These are phyloP conservation scores for Sanguinoderma infundibulare DNA, from an alignment of 1,284 basidiomycete genomes.

Conservation along the genomic window DNA sequence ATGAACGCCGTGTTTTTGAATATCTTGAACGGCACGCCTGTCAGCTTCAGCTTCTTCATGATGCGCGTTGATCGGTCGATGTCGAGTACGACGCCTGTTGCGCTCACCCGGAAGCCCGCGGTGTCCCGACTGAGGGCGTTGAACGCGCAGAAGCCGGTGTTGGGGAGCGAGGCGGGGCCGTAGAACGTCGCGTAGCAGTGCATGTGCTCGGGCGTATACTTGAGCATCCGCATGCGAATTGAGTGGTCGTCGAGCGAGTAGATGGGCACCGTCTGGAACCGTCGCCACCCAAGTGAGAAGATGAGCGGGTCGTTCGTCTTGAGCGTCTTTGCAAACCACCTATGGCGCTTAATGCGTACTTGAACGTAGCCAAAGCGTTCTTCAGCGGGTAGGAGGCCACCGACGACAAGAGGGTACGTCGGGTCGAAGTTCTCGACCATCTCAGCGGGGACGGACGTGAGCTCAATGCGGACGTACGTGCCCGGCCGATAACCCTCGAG, in stretches of 20 bases:
- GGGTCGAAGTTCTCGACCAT: conserved; percentile 95
- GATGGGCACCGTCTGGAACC: conserved; percentile 94
- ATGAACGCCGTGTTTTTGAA: conserved; percentile 99
- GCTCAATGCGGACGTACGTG: conserved; percentile 93
- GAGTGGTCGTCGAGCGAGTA: conserved; percentile 98
- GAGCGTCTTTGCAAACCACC: conserved; percentile 92
- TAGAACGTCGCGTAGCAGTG: conserved; percentile 99
- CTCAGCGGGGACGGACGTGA: conserved; percentile 86
- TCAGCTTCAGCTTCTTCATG: conserved; percentile 98
- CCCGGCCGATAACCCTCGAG: conserved; percentile 94
- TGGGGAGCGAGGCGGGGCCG: conserved; percentile 89
- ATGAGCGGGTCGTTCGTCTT: conserved; percentile 99
- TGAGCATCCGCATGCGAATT: conserved; percentile 98
- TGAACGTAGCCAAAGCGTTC: conserved; percentile 94
- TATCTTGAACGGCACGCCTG: conserved; percentile 94
- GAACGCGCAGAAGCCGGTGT: conserved; percentile 98
- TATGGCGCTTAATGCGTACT: conserved; percentile 94
- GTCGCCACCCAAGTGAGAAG: conserved; percentile 93
- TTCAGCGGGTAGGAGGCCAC: conserved; percentile 91
- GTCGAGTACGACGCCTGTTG: conserved; percentile 95
- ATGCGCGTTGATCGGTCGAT: conserved; percentile 93
- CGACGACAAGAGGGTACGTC: conserved; percentile 88
- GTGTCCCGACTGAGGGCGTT: conserved; percentile 76
- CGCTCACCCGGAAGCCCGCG: conserved; percentile 87
- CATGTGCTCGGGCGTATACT: conserved; percentile 99